Evolutionary conservation across 805 yeast species (phyloP), one percentile per base, ranked within the genome.

Genomic region (Yarrowia sp.): DNA sequence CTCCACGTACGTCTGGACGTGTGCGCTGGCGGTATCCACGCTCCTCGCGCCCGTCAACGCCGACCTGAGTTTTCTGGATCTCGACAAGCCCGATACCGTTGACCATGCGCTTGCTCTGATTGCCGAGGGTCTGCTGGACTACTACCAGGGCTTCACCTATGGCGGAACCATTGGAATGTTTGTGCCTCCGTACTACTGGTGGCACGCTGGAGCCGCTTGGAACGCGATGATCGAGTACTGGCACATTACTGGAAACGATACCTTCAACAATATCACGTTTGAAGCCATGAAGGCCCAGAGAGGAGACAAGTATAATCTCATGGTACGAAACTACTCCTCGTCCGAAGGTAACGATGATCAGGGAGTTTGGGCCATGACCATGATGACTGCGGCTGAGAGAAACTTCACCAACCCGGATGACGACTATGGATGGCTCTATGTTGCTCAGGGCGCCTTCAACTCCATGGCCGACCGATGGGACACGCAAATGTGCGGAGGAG

Each of bases 321-420:
- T 93, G 75, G 97, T 98, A 4, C 78, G 85, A 67, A 90, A 91
- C 75, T 97, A 92, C 76, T 84, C 92, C 10, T 86, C 92, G 39
- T 89, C 96, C 1, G 98, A 93, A 77, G 99, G 98, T 72, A 93
- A 93, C 74, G 99, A 93, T 81, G 98, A 93, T 79, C 98, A 93
- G 78, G 97, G 90, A 1, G 91, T 93, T 75, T 93, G 98, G 98
- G 98, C 97, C 5, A 80, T 95, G 67, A 88, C 96, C 0, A 96
- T 86, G 4, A 90, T 93, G 88, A 86, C 85, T 33, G 98, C 98
- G 0, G 96, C 96, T 0, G 98, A 93, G 75, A 81, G 87, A 73
- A 90, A 90, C 76, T 92, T 92, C 73, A 78, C 90, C 0, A 85
- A 87, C 71, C 92, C 96, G 1, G 77, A 85, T 72, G 83, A 79